Conservation (phyloP, 2,329 filamentous ascomycete genomes). For the Talaromyces sp. region DNA sequence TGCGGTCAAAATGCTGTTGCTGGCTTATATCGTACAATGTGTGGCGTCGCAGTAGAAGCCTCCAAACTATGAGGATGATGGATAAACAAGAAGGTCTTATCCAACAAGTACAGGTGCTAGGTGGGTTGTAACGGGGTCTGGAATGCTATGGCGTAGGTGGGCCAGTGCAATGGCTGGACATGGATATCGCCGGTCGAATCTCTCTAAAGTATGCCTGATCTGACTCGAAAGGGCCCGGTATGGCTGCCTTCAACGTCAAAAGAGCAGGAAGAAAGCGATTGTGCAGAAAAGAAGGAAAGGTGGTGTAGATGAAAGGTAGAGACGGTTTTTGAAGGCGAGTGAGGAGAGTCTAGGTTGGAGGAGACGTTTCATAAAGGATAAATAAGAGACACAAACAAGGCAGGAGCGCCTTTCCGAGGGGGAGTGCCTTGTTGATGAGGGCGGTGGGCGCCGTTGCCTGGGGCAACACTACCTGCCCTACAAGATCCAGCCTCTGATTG, state of each 20-base stretch:
- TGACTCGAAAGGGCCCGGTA: neutral
- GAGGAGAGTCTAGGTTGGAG: constrained; percentile 5
- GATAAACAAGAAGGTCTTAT: constrained; percentile 2
- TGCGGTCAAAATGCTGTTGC: neutral
- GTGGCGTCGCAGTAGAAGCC: neutral
- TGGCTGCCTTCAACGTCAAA: neutral
- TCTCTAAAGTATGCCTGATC: neutral
- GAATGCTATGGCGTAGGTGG: constrained; percentile 18
- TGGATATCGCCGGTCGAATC: constrained; percentile 1
- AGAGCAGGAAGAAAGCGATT: constrained; percentile 11
- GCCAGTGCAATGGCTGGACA: constrained; percentile 8
- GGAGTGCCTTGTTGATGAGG: constrained; percentile 19
- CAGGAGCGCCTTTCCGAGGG: constrained; percentile 3
- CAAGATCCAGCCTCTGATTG: neutral
- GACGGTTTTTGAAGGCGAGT: constrained; percentile 14
- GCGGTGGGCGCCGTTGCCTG: constrained; percentile 14
- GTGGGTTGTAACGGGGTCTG: constrained; percentile 8
- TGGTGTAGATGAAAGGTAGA: constrained; percentile 13
- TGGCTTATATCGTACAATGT: neutral
- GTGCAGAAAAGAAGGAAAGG: constrained; percentile 16
- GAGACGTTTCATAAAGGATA: constrained; percentile 12
- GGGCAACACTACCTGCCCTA: constrained; percentile 12
- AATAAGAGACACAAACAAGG: neutral
- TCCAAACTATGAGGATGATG: neutral
- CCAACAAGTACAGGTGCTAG: neutral